Conservation (phyloP, 345 rosid genomes). For the Nasturtium officinale region DNA sequence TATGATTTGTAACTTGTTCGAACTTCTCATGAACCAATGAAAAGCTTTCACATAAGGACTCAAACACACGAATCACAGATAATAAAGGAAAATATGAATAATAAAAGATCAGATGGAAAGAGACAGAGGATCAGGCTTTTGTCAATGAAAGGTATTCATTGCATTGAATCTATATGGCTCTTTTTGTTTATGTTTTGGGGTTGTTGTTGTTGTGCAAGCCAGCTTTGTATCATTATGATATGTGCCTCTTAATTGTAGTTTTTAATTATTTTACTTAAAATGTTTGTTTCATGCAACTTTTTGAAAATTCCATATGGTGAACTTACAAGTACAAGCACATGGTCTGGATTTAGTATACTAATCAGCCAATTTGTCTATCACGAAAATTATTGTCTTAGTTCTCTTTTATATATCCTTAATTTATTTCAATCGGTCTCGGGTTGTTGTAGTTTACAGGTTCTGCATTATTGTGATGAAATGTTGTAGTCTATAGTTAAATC, state of each 20-base stretch:
- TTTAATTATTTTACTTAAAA: conserved; percentile 1
- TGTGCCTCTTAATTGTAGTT: conserved; percentile 19
- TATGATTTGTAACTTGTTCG: conserved; percentile 37
- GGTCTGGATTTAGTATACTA: not conserved
- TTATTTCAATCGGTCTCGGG: conserved; percentile 1
- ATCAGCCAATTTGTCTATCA: not conserved
- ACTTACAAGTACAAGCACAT: conserved; percentile 27
- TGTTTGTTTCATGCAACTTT: conserved; percentile 2
- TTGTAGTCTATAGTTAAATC: not conserved
- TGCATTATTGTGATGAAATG: conserved; percentile 23
- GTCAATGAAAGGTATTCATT: conserved; percentile 28
- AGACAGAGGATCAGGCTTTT: conserved; percentile 34
- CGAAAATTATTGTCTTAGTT: not conserved
- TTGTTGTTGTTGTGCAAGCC: conserved; percentile 44
- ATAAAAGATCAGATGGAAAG: conserved; percentile 32
- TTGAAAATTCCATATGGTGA: not conserved
- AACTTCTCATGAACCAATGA: conserved; percentile 32
- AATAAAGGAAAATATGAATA: conserved; percentile 20
- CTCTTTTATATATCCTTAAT: conserved; percentile 5
- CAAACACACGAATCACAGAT: conserved; percentile 22
- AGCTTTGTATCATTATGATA: conserved; percentile 35
- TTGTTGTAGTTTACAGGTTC: not conserved
- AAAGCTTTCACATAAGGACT: conserved; percentile 22
- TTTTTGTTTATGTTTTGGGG: conserved; percentile 9
- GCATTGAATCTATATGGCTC: conserved; percentile 32